These are phyloP conservation scores for Penicillium pulvis DNA, from an alignment of 495 filamentous ascomycete species.

Conservation along the genomic window DNA sequence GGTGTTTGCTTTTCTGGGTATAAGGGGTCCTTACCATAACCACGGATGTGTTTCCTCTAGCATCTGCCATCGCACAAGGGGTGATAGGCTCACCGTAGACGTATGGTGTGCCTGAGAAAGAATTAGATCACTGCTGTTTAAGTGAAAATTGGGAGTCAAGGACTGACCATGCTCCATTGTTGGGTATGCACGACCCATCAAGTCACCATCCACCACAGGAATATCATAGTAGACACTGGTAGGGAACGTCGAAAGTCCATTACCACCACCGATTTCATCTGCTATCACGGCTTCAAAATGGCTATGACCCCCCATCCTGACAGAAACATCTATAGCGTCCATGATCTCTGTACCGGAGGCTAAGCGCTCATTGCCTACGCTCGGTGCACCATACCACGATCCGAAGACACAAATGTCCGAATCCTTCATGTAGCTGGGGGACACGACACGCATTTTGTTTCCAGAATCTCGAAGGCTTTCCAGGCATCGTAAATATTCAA, in stretches of 20 bases:
- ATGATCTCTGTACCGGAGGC: constrained; percentile 32
- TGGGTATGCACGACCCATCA: constrained; percentile 40
- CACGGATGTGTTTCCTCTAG: constrained; percentile 30
- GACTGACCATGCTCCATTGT: constrained; percentile 31
- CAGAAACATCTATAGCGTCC: constrained; percentile 28
- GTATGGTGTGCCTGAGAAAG: constrained; percentile 26
- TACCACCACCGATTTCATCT: constrained; percentile 42
- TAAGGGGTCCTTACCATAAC: constrained; percentile 16
- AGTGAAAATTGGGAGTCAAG: background rate
- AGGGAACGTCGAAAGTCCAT: constrained; percentile 40
- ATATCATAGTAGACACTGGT: constrained; percentile 27
- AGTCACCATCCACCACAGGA: constrained; percentile 42
- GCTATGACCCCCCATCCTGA: constrained; percentile 26
- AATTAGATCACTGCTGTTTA: constrained; percentile 3
- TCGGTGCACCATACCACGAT: constrained; percentile 30
- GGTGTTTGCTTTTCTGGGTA: background rate
- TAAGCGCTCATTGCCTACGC: constrained; percentile 28
- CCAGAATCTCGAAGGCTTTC: constrained; percentile 16
- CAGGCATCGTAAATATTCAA: constrained; percentile 26
- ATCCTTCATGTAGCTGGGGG: constrained; percentile 18
- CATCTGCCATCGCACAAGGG: constrained; percentile 36
- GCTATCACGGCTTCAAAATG: constrained; percentile 35
- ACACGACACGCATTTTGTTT: constrained; percentile 25
- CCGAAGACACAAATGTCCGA: constrained; percentile 24
- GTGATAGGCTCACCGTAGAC: constrained; percentile 30